Evolutionary conservation across 2,329 filamentous ascomycete genomes (phyloP).

Genomic region (Sporothrix variecibatus): DNA sequence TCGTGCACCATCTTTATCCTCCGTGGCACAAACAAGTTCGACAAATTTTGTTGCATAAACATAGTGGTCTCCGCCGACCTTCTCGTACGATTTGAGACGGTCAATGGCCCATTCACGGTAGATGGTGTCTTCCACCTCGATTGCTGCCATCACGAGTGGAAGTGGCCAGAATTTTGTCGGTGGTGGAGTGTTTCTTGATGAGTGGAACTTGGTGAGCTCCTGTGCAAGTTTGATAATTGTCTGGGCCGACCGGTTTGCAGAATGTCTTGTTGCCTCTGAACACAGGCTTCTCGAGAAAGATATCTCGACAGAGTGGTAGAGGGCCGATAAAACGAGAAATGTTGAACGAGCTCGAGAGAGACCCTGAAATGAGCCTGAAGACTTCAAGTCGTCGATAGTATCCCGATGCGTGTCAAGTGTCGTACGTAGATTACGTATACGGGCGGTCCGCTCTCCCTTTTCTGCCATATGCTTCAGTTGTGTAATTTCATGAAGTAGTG

Average conservation of each 20-base stretch:
- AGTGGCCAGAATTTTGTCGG: conserved; percentile 21
- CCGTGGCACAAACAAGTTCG: not conserved
- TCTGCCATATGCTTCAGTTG: conserved; percentile 1
- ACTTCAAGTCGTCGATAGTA: not conserved
- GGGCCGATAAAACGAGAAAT: conserved; percentile 12
- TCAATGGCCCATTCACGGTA: conserved; percentile 17
- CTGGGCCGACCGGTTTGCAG: not conserved
- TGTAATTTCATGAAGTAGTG: not conserved
- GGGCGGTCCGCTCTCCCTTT: not conserved
- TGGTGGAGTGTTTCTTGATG: not conserved
- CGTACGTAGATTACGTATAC: not conserved
- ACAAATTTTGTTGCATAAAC: conserved; percentile 9
- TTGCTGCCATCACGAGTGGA: conserved; percentile 10
- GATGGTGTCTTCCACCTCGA: conserved; percentile 15
- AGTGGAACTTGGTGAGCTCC: conserved; percentile 7
- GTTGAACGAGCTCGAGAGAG: not conserved
- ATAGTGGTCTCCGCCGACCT: conserved; percentile 15
- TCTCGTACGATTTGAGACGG: not conserved
- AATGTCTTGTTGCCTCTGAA: not conserved
- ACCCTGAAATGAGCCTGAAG: not conserved
- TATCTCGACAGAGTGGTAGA: conserved; percentile 13
- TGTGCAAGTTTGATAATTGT: not conserved
- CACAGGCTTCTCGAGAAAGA: conserved; percentile 13
- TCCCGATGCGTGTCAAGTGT: not conserved
- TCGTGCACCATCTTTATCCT: conserved; percentile 3